Evolutionary conservation across 176 grass and related monocot genomes (phyloP).

Genomic region (Metroxylon sagu): DNA sequence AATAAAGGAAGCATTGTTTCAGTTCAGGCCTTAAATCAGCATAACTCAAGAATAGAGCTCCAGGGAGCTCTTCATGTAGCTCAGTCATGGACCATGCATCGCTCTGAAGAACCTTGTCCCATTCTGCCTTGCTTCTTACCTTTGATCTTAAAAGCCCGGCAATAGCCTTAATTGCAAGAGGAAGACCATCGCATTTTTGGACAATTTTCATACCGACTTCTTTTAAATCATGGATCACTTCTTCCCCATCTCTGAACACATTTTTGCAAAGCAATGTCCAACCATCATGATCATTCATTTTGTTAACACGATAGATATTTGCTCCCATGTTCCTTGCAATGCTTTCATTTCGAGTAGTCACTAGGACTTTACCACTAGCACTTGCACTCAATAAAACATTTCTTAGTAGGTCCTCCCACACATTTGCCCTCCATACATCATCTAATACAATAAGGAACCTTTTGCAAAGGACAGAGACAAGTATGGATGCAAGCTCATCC

Average conservation of each 20-base stretch:
- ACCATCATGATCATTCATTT: constrained; percentile 38
- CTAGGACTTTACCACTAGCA: constrained; percentile 40
- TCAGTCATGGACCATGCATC: constrained; percentile 43
- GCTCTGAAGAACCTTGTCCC: constrained; percentile 49
- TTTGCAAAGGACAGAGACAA: constrained; percentile 41
- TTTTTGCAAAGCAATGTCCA: constrained; percentile 41
- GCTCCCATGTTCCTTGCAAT: constrained; percentile 46
- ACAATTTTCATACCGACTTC: constrained; percentile 55
- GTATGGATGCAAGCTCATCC: constrained; percentile 38
- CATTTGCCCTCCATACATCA: constrained; percentile 42
- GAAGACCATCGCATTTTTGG: constrained; percentile 60
- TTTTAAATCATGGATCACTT: constrained; percentile 30
- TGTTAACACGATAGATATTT: constrained; percentile 36
- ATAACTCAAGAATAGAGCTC: constrained; percentile 58
- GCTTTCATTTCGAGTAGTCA: constrained; percentile 39
- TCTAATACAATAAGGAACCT: constrained; percentile 68
- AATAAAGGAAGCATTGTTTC: constrained; percentile 81
- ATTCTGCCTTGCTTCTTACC: constrained; percentile 32
- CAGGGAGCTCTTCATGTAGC: constrained; percentile 41
- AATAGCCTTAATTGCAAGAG: constrained; percentile 59
- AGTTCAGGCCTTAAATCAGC: constrained; percentile 53
- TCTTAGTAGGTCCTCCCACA: constrained; percentile 62
- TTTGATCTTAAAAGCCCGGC: constrained; percentile 50
- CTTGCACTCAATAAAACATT: constrained; percentile 46
- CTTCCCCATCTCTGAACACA: constrained; percentile 15